These are phyloP conservation scores for Chernovozyma aurita DNA, from an alignment of 1,139 yeast genomes.

Conservation along the genomic window DNA sequence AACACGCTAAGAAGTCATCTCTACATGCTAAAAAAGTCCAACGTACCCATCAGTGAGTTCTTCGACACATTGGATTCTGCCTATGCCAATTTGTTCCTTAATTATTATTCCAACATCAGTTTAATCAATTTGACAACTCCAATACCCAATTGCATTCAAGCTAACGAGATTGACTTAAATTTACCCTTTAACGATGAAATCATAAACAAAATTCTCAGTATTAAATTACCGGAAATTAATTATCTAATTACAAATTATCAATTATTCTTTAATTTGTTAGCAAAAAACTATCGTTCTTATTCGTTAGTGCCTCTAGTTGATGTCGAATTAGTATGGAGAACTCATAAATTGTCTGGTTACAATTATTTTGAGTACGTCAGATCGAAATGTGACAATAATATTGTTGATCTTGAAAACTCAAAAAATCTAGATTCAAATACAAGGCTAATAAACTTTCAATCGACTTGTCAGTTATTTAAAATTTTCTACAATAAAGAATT, in stretches of 20 bases:
- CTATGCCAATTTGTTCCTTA: background rate
- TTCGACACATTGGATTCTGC: background rate
- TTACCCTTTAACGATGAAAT: background rate
- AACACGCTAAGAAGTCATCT: background rate
- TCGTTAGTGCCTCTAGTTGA: conserved; percentile 6
- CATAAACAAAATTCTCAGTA: background rate
- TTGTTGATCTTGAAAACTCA: conserved; percentile 1
- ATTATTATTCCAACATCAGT: background rate
- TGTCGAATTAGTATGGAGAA: conserved; percentile 6
- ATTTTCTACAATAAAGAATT: conserved; percentile 1
- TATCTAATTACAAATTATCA: conserved; percentile 1
- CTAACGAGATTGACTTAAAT: background rate
- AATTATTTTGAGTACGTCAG: conserved; percentile 4
- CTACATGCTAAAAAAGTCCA: background rate
- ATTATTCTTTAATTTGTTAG: conserved; percentile 1
- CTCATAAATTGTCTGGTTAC: conserved; percentile 5
- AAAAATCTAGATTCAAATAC: background rate
- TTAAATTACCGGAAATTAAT: background rate
- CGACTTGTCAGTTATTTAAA: conserved; percentile 5
- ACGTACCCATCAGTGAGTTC: background rate
- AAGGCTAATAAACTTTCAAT: conserved; percentile 2
- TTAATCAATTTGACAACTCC: background rate
- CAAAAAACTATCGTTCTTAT: conserved; percentile 4
- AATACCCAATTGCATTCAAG: background rate
- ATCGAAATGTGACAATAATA: conserved; percentile 2